Conservation (phyloP, 805 yeast genomes). For the Kodamaea fukazawae region DNA sequence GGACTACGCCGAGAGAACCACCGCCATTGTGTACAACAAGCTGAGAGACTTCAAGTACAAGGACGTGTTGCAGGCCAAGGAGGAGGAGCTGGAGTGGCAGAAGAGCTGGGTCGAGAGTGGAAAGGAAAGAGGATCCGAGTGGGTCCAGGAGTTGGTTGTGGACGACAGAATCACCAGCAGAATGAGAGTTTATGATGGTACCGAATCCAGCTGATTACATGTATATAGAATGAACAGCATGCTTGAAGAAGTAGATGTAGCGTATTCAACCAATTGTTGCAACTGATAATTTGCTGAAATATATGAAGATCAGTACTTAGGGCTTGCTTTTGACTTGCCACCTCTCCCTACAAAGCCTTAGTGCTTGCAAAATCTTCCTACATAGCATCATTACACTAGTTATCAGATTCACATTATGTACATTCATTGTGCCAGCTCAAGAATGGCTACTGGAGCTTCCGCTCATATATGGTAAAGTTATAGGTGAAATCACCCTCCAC, state of each 20-base stretch:
- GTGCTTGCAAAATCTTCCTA: too few species aligned
- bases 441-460: too few species aligned
- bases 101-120: constrained; percentile 77
- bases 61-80: constrained; percentile 43
- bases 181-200: constrained; percentile 46
- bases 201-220: neutral
- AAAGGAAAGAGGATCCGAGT: constrained; percentile 72
- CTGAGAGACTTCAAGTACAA: constrained; percentile 51
- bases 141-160: constrained; percentile 72
- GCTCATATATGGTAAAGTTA: constrained; percentile 60
- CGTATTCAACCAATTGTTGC: too few species aligned
- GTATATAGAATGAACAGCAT: too few species aligned
- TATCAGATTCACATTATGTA: too few species aligned
- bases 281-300: too few species aligned
- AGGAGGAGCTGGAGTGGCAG: constrained; percentile 89
- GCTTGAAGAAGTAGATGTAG: too few species aligned
- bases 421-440: too few species aligned
- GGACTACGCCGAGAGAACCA: constrained; percentile 53
- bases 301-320: too few species aligned
- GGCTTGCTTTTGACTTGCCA: too few species aligned
- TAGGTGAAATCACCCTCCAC: constrained; percentile 44
- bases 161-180: constrained; percentile 64
- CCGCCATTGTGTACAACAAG: constrained; percentile 50
- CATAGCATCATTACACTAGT: too few species aligned
- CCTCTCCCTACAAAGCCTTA: too few species aligned